These are phyloP conservation scores for Yamadazyma trypodendri DNA, from an alignment of 1,139 yeast species.

Conservation along the genomic window DNA sequence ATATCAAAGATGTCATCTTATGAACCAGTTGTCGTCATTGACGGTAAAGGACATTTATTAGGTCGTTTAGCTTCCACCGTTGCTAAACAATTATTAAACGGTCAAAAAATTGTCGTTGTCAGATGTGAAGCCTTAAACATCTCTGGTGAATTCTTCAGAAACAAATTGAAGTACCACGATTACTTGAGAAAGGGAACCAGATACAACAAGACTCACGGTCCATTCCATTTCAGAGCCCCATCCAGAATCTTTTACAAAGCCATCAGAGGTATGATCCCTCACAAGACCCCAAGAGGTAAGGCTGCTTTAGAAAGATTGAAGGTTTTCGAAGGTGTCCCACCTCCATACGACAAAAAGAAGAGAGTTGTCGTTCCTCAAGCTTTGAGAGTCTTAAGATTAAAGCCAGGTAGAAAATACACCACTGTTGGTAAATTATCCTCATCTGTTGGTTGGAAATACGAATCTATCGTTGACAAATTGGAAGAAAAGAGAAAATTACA, in stretches of 20 bases:
- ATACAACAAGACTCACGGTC: slow-evolving; percentile 98
- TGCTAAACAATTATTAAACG: slow-evolving; percentile 97
- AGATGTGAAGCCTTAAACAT: slow-evolving; percentile 98
- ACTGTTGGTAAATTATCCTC: slow-evolving; percentile 95
- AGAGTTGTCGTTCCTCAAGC: slow-evolving; percentile 99
- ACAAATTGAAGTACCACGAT: slow-evolving; percentile 99
- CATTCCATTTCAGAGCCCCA: slow-evolving; percentile 99
- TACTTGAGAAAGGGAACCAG: slow-evolving; percentile 99
- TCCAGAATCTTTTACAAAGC: slow-evolving; percentile 99
- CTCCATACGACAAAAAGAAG: slow-evolving; percentile 99
- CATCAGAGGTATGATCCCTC: slow-evolving; percentile 98
- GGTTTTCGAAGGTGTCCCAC: slow-evolving; percentile 99
- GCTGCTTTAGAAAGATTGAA: slow-evolving; percentile 99
- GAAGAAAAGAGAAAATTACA: slow-evolving; percentile 99
- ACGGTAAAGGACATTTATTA: slow-evolving; percentile 99
- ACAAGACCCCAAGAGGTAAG: slow-evolving; percentile 99
- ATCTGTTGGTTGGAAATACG: slow-evolving; percentile 99
- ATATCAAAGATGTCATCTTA: slow-evolving; percentile 70
- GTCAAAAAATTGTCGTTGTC: slow-evolving; percentile 97
- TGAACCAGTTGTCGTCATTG: slow-evolving; percentile 96
- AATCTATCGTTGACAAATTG: slow-evolving; percentile 93
- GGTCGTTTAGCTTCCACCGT: slow-evolving; percentile 99
- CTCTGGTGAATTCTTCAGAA: slow-evolving; percentile 99
- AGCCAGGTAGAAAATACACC: slow-evolving; percentile 99
- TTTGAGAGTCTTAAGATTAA: slow-evolving; percentile 97